These are phyloP conservation scores for Crithidia sp. DNA, from an alignment of 208 protist species.

Conservation along the genomic window DNA sequence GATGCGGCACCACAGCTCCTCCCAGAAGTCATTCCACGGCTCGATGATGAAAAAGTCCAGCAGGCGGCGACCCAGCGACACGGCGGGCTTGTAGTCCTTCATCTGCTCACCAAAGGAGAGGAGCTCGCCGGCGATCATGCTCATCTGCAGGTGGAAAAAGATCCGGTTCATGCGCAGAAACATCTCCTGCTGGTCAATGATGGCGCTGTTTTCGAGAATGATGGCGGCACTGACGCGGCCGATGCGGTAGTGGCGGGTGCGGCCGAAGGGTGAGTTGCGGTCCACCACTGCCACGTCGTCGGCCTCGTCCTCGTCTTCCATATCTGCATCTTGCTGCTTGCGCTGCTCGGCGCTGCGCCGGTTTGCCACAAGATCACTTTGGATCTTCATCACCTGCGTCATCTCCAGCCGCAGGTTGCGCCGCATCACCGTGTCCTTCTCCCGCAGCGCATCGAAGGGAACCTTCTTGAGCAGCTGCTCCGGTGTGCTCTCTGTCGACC, in stretches of 20 bases:
- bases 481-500: conserved; percentile 36
- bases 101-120: conserved; percentile 43
- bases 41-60: conserved; percentile 54
- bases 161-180: conserved; percentile 37
- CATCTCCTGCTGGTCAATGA: conserved; percentile 36
- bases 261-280: conserved; percentile 1
- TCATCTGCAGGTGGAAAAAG: conserved; percentile 40
- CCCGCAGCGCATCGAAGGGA: conserved; percentile 35
- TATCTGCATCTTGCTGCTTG: conserved; percentile 1
- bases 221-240: conserved; percentile 10
- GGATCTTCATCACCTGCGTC: conserved; percentile 25
- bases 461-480: conserved; percentile 41
- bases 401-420: conserved; percentile 50
- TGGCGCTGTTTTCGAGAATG: conserved; percentile 23
- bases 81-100: conserved; percentile 42
- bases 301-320: conserved; percentile 12
- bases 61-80: conserved; percentile 35
- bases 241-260: conserved; percentile 15
- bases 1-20: conserved; percentile 48
- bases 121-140: conserved; percentile 46
- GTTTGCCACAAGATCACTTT: conserved; percentile 7
- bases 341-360: conserved; percentile 12
- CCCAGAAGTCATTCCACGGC: conserved; percentile 58
- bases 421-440: conserved; percentile 37
- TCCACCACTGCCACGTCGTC: not conserved